Conservation (phyloP, 2,329 filamentous ascomycete genomes). For the Ramichloridium luteum region DNA sequence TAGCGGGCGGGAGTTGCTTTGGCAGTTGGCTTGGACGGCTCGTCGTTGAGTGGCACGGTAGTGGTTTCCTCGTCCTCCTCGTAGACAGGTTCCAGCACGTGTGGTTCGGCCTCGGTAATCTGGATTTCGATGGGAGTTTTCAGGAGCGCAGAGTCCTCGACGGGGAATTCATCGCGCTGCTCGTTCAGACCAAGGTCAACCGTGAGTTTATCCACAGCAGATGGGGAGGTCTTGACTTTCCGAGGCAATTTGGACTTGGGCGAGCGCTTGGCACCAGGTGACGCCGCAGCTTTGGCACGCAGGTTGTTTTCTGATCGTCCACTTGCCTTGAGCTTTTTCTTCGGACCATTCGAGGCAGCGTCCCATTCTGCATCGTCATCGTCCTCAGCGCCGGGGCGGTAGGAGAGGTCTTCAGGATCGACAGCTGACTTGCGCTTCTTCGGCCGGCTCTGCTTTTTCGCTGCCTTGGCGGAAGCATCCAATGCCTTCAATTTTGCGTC, state of each 20-base stretch:
- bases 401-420: conserved; percentile 1
- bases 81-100: conserved; percentile 24
- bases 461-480: conserved; percentile 15
- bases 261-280: conserved; percentile 9
- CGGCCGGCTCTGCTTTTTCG: conserved; percentile 15
- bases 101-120: too few relatives aligned
- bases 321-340: conserved; percentile 24
- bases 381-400: conserved; percentile 4
- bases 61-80: conserved; percentile 23
- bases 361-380: conserved; percentile 19
- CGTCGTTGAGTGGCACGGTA: conserved; percentile 15
- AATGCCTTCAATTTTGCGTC: conserved; percentile 22
- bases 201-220: background rate
- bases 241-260: conserved; percentile 2
- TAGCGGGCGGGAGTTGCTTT: conserved; percentile 20
- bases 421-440: conserved; percentile 30
- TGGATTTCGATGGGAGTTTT: conserved; percentile 18
- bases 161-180: conserved; percentile 3
- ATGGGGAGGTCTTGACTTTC: conserved; percentile 3
- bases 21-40: conserved; percentile 18
- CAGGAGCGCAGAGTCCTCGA: conserved; percentile 5
- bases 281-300: conserved; percentile 5
- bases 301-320: conserved; percentile 10
- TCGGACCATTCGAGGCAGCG: conserved; percentile 11
- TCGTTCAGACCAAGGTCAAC: background rate